Base-by-base conservation (phyloP, 148 eudicot genomes). In the Arctostaphylos glauca region DNA sequence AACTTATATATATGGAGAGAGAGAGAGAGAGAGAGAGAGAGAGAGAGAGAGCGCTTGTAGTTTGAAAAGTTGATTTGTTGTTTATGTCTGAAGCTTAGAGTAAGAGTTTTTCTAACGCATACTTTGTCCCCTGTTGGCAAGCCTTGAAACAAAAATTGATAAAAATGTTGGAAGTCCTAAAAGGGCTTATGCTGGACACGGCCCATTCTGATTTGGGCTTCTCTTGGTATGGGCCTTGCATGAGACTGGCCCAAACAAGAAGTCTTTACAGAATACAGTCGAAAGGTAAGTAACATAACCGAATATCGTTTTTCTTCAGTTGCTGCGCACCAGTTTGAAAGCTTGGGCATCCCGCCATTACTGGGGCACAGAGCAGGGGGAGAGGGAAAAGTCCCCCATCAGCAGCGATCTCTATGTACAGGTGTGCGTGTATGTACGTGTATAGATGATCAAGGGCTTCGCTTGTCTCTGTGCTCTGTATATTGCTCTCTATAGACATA, bases 1-100 rank as follows among this genome's bases (percentile, higher is more conserved):
- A 62, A 19, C 58, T 6, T 58, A 41, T 38, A 55, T 6, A 31
- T 55, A 31, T 18, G 23, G 16, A 3, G 59, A 31, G 46, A 55
- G 79, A 44, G 75, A 71, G 75, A 44, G 15, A 10, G 58, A 49
- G 58, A 77, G 62, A 38, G 67, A 19, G 16, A 67, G 62, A 31
- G 18, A 13, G 60, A 3, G 41, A 18, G 60, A 38, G 13, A 55
- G 79, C 25, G 79, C 15, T 43, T 6, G 43, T 76, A 77, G 25
- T 44, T 46, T 47, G 16, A 12, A 9, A 79, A 79, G 19, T 62
- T 62, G 0, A 46, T 62, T 62, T 60, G 70, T 56, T 78, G 72
- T 60, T 79, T 79, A 72, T 46, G 55, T 60, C 4, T 60, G 81
- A 47, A 78, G 71, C 68, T 44, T 44, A 58, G 53, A 78, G n/a